Evolutionary conservation across 176 grass and related monocot genomes (phyloP), one percentile per base, ranked within the genome.

Genomic region (Oryza longistaminata): DNA sequence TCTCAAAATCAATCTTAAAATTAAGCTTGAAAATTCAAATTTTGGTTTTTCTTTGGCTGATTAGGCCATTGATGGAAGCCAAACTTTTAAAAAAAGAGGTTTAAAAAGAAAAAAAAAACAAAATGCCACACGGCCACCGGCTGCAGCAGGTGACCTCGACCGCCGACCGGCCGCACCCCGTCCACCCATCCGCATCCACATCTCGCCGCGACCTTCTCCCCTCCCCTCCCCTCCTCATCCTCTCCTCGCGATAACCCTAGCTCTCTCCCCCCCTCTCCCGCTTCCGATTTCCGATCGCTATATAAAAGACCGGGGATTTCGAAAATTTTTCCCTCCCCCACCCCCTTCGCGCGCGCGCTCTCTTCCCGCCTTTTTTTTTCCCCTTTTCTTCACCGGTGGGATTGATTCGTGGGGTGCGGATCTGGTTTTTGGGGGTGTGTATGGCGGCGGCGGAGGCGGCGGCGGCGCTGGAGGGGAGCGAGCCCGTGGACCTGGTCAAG

Each of bases 401-500:
- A 43, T 43, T 43, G 82, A 75, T 86, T 50, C 21, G 40, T 48
- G 66, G 43, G 61, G 42, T 15, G 9, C 27, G 31, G 48, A 62
- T 34, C 61, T 22, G 39, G 6, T 2, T 33, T 1, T 40, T 42
- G 39, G 5, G 34, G 29, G 29, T 2, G 29, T 16, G 68, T 50
- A 95, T 98, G 93, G 87, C 96, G 78, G 90, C 95, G 35, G 39
- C 39, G 39, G 39, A 40, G 39, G 39, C 39, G 46, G 50, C 50
- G 50, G 87, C 89, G 34, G 68, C 53, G 10, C 87, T 94, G 77
- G 96, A 95, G 74, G 96, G 77, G 62, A 95, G 78, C 90, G 91
- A 95, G 67, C 91, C 90, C 29, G 93, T 95, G 87, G 96, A 98
- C 83, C 88, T 98, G 71, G 71, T 81, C 6, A 92, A 94, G 66